Evolutionary conservation across 176 grass and related monocot species (phyloP).

Genomic region (Eragrostis nindensis): DNA sequence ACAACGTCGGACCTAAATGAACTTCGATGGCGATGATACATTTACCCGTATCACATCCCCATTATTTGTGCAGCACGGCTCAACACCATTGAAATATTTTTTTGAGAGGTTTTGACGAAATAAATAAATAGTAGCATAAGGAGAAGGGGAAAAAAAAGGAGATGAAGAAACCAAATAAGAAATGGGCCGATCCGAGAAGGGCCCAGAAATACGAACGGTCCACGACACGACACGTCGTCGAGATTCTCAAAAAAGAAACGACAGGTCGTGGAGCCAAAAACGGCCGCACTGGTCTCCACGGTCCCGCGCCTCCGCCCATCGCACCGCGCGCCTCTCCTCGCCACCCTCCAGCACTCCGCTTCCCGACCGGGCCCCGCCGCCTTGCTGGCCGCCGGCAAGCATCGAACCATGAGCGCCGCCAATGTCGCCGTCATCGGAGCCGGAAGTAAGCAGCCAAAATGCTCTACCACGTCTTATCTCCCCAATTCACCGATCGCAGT

Average conservation of each 20-base stretch:
- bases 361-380: background rate
- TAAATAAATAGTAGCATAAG: too few species aligned
- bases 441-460: slow-evolving; percentile 63
- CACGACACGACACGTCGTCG: background rate
- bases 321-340: background rate
- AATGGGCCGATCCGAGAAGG: background rate
- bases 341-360: background rate
- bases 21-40: too few species aligned
- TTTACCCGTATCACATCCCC: too few species aligned
- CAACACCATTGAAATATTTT: too few species aligned
- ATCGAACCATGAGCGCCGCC: slow-evolving; percentile 40
- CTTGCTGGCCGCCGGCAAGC: slow-evolving; percentile 18
- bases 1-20: too few species aligned
- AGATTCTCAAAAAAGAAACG: background rate
- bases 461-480: background rate
- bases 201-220: background rate
- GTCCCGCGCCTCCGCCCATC: background rate
- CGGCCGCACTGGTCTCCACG: background rate
- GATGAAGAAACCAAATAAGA: background rate
- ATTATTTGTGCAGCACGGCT: too few species aligned
- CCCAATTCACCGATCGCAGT: background rate
- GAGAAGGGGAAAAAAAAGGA: too few species aligned
- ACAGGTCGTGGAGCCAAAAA: background rate
- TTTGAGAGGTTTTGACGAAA: too few species aligned
- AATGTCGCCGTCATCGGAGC: slow-evolving; percentile 77